Conservation (phyloP, 2,329 filamentous ascomycete species). For the Colletotrichum chlorophyti region DNA sequence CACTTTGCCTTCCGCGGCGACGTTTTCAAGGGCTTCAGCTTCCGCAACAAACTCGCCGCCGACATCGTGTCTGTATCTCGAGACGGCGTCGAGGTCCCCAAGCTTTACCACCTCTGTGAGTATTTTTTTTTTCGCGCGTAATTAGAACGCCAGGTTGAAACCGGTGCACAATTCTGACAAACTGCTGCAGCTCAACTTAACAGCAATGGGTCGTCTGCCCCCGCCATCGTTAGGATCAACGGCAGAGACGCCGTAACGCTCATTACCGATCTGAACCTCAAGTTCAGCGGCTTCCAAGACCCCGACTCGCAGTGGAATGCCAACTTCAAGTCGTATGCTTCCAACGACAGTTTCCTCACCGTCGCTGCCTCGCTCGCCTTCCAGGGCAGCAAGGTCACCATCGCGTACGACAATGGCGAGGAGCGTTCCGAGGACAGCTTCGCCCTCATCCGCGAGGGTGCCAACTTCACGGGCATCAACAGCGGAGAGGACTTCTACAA, state of each 20-base stretch:
- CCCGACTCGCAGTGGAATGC: constrained; percentile 60
- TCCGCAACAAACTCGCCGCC: constrained; percentile 39
- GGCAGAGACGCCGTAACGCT: constrained; percentile 58
- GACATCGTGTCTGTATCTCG: constrained; percentile 65
- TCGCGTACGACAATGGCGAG: constrained; percentile 42
- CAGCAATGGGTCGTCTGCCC: constrained; percentile 33
- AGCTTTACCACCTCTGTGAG: constrained; percentile 59
- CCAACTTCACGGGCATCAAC: constrained; percentile 38
- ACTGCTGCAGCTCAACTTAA: constrained; percentile 13
- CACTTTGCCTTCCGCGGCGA: constrained; percentile 66
- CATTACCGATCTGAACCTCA: constrained; percentile 53
- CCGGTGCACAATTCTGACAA: constrained; percentile 20
- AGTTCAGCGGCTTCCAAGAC: constrained; percentile 57
- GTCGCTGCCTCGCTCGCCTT: constrained; percentile 36
- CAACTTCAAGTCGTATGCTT: constrained; percentile 37
- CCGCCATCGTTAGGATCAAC: constrained; percentile 61
- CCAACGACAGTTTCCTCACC: constrained; percentile 28
- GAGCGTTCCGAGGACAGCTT: constrained; percentile 35
- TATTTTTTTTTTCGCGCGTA: no score
- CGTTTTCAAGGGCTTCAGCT: constrained; percentile 58
- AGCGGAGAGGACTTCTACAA: constrained; percentile 45
- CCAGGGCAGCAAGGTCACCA: constrained; percentile 37
- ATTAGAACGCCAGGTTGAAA: constrained; percentile 1
- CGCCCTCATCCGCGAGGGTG: constrained; percentile 32
- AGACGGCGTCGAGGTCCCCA: constrained; percentile 64